Percentiles rank a stretch among this genome's conserved stretches.
Conservation (phyloP, 768 basidiomycete genomes). For the Tricholoma bakamatsutake region DNA sequence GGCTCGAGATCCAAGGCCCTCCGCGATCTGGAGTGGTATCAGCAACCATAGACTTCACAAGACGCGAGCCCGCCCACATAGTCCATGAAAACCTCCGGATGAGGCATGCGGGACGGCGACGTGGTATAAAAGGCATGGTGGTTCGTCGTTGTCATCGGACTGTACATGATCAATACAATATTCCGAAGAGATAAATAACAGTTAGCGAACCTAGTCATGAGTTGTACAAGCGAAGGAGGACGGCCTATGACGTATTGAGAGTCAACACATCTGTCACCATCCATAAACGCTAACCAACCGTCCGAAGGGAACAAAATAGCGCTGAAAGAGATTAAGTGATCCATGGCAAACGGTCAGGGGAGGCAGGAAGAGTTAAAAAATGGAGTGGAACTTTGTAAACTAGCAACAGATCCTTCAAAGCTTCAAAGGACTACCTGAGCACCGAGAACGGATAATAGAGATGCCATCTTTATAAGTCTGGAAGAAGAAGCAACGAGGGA, state of each 20-base stretch:
- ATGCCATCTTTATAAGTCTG: slow-evolving; percentile 15
- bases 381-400: slow-evolving; percentile 8
- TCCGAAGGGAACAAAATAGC: slow-evolving; percentile 78
- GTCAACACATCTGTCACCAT: neutral
- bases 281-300: slow-evolving; percentile 25
- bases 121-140: slow-evolving; percentile 40
- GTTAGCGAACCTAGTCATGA: slow-evolving; percentile 62
- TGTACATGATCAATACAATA: slow-evolving; percentile 14
- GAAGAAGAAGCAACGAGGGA: slow-evolving; percentile 33
- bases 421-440: slow-evolving; percentile 15
- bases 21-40: slow-evolving; percentile 48
- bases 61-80: slow-evolving; percentile 35
- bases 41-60: slow-evolving; percentile 1
- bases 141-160: slow-evolving; percentile 38
- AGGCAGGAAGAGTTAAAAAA: slow-evolving; percentile 12
- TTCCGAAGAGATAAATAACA: slow-evolving; percentile 5
- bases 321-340: slow-evolving; percentile 56
- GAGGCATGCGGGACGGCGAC: slow-evolving; percentile 60
- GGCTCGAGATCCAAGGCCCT: slow-evolving; percentile 57
- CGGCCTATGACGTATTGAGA: slow-evolving; percentile 36
- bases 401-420: neutral
- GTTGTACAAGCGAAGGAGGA: slow-evolving; percentile 62
- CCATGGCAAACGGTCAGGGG: slow-evolving; percentile 38
- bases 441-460: slow-evolving; percentile 6
- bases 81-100: slow-evolving; percentile 84